Base-by-base conservation (phyloP, 352 stramenopile species). In the Phytophthora foliorum region DNA sequence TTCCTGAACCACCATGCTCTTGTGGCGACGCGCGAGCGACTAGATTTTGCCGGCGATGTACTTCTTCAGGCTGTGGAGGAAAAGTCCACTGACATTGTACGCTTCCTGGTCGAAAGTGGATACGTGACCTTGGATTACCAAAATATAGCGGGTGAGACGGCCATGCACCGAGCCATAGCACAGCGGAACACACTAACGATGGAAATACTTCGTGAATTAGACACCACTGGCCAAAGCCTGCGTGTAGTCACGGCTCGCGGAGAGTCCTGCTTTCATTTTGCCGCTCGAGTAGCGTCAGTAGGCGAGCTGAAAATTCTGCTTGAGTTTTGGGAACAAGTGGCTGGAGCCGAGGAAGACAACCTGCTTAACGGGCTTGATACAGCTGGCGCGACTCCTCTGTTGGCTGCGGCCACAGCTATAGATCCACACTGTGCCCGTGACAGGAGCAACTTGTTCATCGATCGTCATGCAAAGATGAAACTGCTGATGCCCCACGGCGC, bases 1-100 rank as follows among this genome's bases (percentile, higher is more conserved):
- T 44, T 71, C 21, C 27, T 71, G 3, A 71, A 71, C 49, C 63
- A 71, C 19, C 41, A 61, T n/a, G 32, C 36, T 9, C 38, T 71
- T 13, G 54, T 71, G 29, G 22, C 54, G 5, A 71, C 55, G 8
- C 36, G 46, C 8, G 59, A 44, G 2, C 63, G 63, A 19, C 22
- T 46, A 10, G 17, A 60, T 57, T 71, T 71, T 25, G 63, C 54
- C 10, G 55, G 46, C 5, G 19, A 38, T 4, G 48, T 63, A 10
- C 32, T 71, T 3, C 27, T 57, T 7, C 46, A 59, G 46, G 54
- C 63, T 2, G 48, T 71, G 8, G 55, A 59, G 24, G 29, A 17
- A 17, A 25, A 63, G 0, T 50, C 54, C 27, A 21, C 36, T 1
- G 55, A 16, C 17, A 52, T 71, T 44, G 39, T 56, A 4, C 38